Base-by-base conservation (phyloP, 2,329 filamentous ascomycete genomes). In the Fusarium compactum region DNA sequence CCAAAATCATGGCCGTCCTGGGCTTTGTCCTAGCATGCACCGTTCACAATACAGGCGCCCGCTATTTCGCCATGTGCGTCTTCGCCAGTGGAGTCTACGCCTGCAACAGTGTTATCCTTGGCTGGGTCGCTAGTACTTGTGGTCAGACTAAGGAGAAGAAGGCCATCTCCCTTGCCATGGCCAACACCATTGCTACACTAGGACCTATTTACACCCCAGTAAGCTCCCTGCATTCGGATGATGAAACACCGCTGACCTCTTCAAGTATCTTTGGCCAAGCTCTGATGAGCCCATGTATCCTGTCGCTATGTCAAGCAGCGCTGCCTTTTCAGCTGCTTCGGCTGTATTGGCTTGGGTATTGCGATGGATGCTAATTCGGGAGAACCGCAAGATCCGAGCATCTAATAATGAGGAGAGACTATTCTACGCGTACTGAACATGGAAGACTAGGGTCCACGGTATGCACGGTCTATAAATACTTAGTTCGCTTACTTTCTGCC, bases 61-160 rank as follows among this genome's bases (percentile, higher is more conserved):
- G 69, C 0, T 74, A 64, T 43, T 63, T 74, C 8, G 76, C 77
- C 8, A 80, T 81, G 51, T 74, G 81, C 22, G 77, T 82, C 6
- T 82, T 82, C 43, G 79, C 81, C 9, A 77, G 78, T 5, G 78
- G 75, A 4, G 77, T 81, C 1, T 81, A 79, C 25, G 78, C 76
- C 3, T 80, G 84, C 24, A 85, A 84, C 63, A 81, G 79, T 41
- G 79, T 85, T 41, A 81, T 81, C 14, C 74, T 85, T 0, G 82
- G 81, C 8, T 85, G 83, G 83, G 78, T 79, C 1, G 76, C 78
- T 1, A 76, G 74, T 1, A 80, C 79, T 0, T 78, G 82, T 20
- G 82, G 81, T 1, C 83, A 85, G 65, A 83, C 82, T 0, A 79
- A 82, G 6, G 83, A 85, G 71, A 85, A 85, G 74, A 85, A 83